Evolutionary conservation across 371 early-diverging fungal species (phyloP), one percentile per base, ranked within the genome.

Genomic region (Lichtheimia ramosa): DNA sequence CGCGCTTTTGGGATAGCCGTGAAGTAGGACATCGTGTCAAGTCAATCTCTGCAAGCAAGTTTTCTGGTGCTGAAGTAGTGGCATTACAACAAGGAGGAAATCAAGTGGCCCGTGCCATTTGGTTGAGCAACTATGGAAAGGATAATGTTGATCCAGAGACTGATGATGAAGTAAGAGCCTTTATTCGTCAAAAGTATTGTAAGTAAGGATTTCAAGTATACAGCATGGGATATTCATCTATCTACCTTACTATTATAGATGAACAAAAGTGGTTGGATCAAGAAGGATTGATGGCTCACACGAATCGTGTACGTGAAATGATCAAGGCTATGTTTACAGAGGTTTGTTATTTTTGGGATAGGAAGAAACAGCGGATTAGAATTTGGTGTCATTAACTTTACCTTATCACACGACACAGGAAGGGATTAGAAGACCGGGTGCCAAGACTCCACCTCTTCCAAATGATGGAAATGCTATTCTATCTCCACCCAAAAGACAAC

Each of bases 1-100:
- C 34, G 34, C 34, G 34, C 2, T 2, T 10, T 34, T 34, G 34
- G 6, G 23, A 18, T 52, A 87, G 87, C 43, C 85, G 89, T n/a
- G 85, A 87, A 64, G 74, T 89, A 53, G 86, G 82, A 41, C 85
- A 86, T 69, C 71, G 89, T 56, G 83, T 89, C 46, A 89, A 89
- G 51, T 89, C 89, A 13, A 82, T 87, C 53, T 83, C 85, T 14
- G 84, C 86, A 4, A 87, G 87, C 14, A 82, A 71, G 3, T 89
- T 87, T 56, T 81, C 86, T 15, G 71, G 77, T n/a, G 75, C 78
- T 20, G 87, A 89, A 53, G 68, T 85, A 2, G 63, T 79, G 15
- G 75, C 81, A 1, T 61, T 88, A n/a, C 75, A 83, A 54, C 71
- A 77, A 48, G 86, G 85, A 25, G 89, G 89, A 46, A 88, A 88